Evolutionary conservation across 305 asterid species (phyloP).

Genomic region (Solanum aculeatissimum): DNA sequence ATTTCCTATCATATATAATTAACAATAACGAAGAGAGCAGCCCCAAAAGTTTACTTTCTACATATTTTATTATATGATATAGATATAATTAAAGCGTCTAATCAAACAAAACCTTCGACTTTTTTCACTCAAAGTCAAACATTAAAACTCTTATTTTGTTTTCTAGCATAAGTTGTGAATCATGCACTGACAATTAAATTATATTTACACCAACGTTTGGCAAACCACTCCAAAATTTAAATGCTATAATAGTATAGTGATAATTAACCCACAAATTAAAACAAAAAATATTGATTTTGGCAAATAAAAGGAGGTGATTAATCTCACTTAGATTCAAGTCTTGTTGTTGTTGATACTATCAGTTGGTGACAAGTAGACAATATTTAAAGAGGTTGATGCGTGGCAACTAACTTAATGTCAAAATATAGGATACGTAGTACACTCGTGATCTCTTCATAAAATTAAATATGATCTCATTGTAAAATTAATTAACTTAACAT

Average conservation of each 20-base stretch:
- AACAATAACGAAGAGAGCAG: not conserved
- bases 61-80: not conserved
- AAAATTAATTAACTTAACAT: not conserved
- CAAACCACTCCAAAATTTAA: slow-evolving; percentile 5
- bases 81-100: not conserved
- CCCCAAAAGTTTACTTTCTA: not conserved
- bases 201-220: slow-evolving; percentile 1
- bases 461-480: not conserved
- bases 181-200: not conserved
- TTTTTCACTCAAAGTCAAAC: not conserved
- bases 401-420: not conserved
- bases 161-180: not conserved
- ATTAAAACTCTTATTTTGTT: not conserved
- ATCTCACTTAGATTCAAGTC: not conserved
- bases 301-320: not conserved
- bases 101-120: not conserved
- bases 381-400: not conserved
- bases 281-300: not conserved
- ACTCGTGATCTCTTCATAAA: not conserved
- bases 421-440: not conserved
- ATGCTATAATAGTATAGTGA: not conserved
- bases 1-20: not conserved
- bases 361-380: not conserved
- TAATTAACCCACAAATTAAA: not conserved
- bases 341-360: not conserved